Conservation (phyloP, 2,329 filamentous ascomycete genomes). For the Fusarium tuaranense region DNA sequence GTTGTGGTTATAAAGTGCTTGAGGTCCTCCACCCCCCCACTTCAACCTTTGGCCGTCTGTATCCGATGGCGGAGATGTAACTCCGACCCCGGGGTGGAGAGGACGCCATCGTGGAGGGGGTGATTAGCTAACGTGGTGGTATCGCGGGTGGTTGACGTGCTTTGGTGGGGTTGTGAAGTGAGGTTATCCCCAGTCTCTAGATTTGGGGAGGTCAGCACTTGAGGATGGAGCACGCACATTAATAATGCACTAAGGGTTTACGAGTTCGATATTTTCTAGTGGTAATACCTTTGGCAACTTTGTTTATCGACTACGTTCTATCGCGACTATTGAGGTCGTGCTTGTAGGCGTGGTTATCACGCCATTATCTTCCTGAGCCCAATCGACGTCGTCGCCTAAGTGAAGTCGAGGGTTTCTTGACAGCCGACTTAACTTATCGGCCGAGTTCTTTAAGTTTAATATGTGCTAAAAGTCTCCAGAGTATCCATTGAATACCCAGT, state of each 20-base stretch:
- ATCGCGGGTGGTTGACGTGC: neutral
- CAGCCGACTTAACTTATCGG: no score
- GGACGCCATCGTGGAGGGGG: neutral
- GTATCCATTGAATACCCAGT: neutral
- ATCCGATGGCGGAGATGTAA: constrained; percentile 23
- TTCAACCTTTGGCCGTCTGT: constrained; percentile 17
- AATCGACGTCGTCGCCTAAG: neutral
- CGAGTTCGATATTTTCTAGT: neutral
- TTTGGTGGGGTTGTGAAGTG: neutral
- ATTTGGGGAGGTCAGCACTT: neutral
- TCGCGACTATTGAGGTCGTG: neutral
- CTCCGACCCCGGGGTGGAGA: constrained; percentile 6
- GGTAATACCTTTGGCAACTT: neutral
- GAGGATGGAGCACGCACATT: neutral
- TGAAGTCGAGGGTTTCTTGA: no score
- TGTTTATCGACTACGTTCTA: neutral
- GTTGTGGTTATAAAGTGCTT: constrained; percentile 10
- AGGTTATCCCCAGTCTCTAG: neutral
- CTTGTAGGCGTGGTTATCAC: neutral
- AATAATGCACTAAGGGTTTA: neutral
- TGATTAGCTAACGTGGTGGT: neutral
- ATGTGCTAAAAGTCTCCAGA: neutral
- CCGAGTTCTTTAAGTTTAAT: no score
- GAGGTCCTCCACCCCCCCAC: constrained; percentile 33
- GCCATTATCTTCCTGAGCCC: neutral